phyloP scores from a whole-genome alignment of 768 basidiomycete genomes.

The Dacryopinax spathularia region DNA sequence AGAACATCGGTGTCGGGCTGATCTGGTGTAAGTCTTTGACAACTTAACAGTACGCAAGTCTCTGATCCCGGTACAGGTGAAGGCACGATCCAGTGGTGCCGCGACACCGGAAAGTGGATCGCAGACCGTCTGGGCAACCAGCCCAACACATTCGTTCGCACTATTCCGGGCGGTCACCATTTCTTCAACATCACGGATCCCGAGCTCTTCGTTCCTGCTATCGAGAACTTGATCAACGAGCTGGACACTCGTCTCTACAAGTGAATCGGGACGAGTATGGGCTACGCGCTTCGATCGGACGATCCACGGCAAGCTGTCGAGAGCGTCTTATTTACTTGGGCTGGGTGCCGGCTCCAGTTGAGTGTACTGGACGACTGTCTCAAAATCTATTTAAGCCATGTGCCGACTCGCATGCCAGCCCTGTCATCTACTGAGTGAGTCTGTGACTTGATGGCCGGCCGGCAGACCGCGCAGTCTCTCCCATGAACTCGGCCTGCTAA shows the following conservation, averaged over 20 bases:
- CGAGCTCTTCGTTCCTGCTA: not conserved
- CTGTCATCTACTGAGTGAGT: no score
- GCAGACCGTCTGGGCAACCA: not conserved
- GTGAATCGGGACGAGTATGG: no score
- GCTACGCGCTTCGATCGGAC: no score
- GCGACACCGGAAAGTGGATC: not conserved
- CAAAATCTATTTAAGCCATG: no score
- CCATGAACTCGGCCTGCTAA: no score
- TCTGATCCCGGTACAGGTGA: not conserved
- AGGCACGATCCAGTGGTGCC: not conserved
- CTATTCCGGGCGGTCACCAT: not conserved
- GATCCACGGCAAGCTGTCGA: no score
- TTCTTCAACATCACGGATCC: not conserved
- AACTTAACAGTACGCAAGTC: not conserved
- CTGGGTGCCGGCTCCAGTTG: no score
- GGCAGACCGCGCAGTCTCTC: no score
- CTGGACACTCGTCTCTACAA: not conserved
- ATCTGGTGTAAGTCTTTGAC: not conserved
- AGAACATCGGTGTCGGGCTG: not conserved
- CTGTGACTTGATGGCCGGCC: no score
- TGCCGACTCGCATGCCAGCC: no score
- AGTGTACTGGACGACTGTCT: no score
- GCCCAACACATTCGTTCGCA: not conserved
- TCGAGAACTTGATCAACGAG: not conserved
- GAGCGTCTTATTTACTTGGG: no score